These are phyloP conservation scores for Xylariaceae sp. DNA, from an alignment of 2,329 filamentous ascomycete genomes.

Conservation along the genomic window DNA sequence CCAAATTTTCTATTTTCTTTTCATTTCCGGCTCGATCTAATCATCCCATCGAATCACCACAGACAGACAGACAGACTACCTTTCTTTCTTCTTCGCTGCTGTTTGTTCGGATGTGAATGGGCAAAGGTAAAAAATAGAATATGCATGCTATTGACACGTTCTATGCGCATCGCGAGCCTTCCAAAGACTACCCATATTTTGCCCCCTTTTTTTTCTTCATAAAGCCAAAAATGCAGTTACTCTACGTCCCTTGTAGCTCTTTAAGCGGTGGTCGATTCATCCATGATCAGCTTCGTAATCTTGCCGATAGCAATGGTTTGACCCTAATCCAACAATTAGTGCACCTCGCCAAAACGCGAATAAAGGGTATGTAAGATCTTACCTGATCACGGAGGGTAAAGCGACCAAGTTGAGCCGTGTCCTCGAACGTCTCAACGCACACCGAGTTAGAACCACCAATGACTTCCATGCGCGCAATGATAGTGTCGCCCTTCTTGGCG, in stretches of 20 bases:
- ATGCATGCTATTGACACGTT: background rate
- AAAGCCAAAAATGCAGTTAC: no score
- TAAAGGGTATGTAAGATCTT: conserved; percentile 32
- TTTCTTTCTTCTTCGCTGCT: no score
- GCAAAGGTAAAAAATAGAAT: background rate
- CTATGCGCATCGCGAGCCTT: background rate
- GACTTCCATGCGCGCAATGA: conserved; percentile 87
- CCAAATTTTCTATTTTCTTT: no score
- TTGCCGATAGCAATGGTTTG: conserved; percentile 99
- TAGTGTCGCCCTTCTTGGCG: conserved; percentile 72
- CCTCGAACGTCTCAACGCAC: conserved; percentile 90
- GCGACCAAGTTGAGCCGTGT: conserved; percentile 88
- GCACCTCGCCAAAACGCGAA: background rate
- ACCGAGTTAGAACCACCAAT: conserved; percentile 77
- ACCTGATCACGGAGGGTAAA: conserved; percentile 88
- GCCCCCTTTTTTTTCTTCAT: background rate
- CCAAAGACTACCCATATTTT: background rate
- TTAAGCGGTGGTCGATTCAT: conserved; percentile 29
- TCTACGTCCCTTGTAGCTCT: background rate
- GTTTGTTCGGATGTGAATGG: no score
- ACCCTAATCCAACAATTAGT: conserved; percentile 53
- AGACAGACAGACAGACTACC: no score
- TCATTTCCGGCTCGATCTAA: no score
- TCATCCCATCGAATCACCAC: no score
- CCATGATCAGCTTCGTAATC: conserved; percentile 77